Base-by-base conservation (phyloP, 2,329 filamentous ascomycete species). In the Bipolaris sorokiniana region DNA sequence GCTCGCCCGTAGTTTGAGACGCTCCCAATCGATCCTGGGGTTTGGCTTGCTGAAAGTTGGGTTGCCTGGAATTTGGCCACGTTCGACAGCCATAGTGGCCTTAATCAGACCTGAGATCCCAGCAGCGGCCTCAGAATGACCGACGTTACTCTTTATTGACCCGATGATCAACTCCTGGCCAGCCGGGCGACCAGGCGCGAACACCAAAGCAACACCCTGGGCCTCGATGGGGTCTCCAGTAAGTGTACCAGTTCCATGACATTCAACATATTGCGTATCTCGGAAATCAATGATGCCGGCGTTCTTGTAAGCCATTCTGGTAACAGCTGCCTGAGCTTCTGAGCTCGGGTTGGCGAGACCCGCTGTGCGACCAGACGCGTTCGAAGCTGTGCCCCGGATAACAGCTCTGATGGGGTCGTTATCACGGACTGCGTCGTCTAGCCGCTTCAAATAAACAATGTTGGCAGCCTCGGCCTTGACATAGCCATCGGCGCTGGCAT, bases 401-500 rank as follows among this genome's bases (percentile, higher is more conserved):
- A 73, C 46, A 5, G 62, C 69, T 1, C 64, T 56, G 22, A 75
- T 69, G 11, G 60, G 56, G 40, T 75, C 68, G 3, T 62, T 56
- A 52, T 70, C 67, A 7, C 34, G 22, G 2, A 63, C 42, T 0
- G 62, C 62, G 5, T 50, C 15, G 15, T 50, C 54, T 6, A 65
- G 55, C 4, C 49, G 57, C 42, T 73, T 73, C 5, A 74, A 51
- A n/a, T 74, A 31, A 2, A 74, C 22, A 6, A 63, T 60, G 0
- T 51, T 58, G 1, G 84, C 77, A 0, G 86, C 87, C 64, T 90
- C 87, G 1, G 86, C 86, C 26, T 86, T 79, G 0, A 82, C 85
- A 65, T 89, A 90, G 0, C 88, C 88, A 53, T 84, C 83, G 13
- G 84, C 87, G 0, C 79, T 77, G 11, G 77, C 68, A 62, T 87